Evolutionary conservation across 306 rosid species (phyloP).

Genomic region (Inga laurina): DNA sequence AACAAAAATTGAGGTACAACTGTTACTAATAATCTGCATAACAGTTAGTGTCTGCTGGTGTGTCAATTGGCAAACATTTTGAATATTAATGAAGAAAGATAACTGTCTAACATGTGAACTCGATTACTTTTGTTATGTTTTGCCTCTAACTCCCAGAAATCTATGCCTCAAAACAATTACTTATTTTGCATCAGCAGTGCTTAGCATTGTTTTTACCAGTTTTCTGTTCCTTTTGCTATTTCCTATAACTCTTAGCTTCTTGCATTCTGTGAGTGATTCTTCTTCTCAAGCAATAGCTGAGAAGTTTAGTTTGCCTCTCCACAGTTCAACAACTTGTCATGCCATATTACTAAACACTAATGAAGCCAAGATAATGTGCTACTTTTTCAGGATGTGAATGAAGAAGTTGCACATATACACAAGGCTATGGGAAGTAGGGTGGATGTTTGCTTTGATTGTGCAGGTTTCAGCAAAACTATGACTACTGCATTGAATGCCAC

Average conservation of each 20-base stretch:
- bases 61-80: neutral
- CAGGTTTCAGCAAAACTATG: conserved; percentile 80
- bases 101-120: neutral
- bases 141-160: neutral
- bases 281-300: neutral
- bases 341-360: neutral
- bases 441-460: conserved; percentile 84
- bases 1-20: neutral
- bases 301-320: neutral
- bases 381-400: conserved; percentile 58
- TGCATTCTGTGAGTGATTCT: neutral
- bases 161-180: neutral
- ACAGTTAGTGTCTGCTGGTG: neutral
- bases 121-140: neutral
- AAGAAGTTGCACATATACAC: conserved; percentile 62
- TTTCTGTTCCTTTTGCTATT: conserved; percentile 4
- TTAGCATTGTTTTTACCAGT: neutral
- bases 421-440: conserved; percentile 59
- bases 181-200: neutral
- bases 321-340: conserved; percentile 4
- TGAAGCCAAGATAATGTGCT: conserved; percentile 9
- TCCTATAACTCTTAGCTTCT: neutral
- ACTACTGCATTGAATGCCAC: neutral
- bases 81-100: neutral
- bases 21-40: neutral